These are phyloP conservation scores for Trichosporon asahii DNA, from an alignment of 1,284 basidiomycete species.

Conservation along the genomic window DNA sequence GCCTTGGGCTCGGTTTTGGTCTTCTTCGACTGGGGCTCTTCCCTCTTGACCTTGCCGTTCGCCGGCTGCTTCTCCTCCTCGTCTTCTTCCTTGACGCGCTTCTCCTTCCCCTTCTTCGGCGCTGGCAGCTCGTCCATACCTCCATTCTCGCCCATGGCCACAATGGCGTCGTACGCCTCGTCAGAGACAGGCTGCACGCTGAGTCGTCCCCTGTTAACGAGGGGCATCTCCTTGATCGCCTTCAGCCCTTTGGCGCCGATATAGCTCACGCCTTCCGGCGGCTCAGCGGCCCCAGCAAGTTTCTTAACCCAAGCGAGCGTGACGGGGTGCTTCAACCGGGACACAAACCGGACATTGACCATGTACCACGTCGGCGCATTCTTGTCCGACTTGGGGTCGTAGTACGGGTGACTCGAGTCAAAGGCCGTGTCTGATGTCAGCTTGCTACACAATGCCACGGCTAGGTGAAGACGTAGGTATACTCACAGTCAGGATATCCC, in stretches of 20 bases:
- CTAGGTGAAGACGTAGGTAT: too few relatives aligned
- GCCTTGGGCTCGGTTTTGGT: not conserved
- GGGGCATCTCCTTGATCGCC: slow-evolving; percentile 65
- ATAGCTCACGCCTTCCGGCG: slow-evolving; percentile 62
- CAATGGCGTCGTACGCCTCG: slow-evolving; percentile 67
- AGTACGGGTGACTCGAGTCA: slow-evolving; percentile 85
- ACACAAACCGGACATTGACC: slow-evolving; percentile 69
- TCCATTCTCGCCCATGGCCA: slow-evolving; percentile 66
- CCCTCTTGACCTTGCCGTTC: not conserved
- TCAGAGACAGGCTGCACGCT: slow-evolving; percentile 72
- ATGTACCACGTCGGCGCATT: slow-evolving; percentile 87
- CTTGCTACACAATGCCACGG: not conserved
- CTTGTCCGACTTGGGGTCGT: slow-evolving; percentile 74
- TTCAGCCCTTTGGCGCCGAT: slow-evolving; percentile 61
- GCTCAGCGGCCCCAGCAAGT: slow-evolving; percentile 55
- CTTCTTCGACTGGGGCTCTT: not conserved
- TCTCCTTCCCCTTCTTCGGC: slow-evolving; percentile 8
- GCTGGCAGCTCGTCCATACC: slow-evolving; percentile 40
- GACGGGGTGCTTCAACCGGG: slow-evolving; percentile 68
- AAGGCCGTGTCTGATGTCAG: slow-evolving; percentile 71
- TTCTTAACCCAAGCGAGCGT: slow-evolving; percentile 71
- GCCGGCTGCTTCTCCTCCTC: slow-evolving; percentile 9
- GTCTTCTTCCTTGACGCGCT: not conserved
- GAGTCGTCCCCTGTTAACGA: slow-evolving; percentile 77
- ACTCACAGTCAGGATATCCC: slow-evolving; percentile 83